Conservation (phyloP, 345 rosid species). For the Eucalyptus microcorys region DNA sequence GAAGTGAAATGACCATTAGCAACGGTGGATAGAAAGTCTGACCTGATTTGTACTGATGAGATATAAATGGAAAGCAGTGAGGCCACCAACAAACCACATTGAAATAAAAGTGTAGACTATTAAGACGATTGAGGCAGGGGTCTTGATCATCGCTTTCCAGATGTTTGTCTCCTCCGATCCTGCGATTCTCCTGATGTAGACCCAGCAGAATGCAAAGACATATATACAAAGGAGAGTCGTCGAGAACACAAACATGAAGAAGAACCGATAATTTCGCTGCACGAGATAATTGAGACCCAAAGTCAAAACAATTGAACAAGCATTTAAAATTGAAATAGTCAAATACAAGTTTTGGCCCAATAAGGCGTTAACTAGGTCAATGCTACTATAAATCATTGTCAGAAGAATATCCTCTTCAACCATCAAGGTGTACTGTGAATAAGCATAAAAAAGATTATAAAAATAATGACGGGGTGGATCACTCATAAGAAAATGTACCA, state of each 20-base stretch:
- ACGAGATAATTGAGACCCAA: neutral
- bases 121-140: constrained; percentile 81
- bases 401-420: neutral
- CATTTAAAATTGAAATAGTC: neutral
- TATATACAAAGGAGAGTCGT: constrained; percentile 81
- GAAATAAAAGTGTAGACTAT: constrained; percentile 81
- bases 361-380: neutral
- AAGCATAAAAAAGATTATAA: neutral
- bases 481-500: neutral
- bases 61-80: constrained; percentile 80
- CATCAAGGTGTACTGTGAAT: neutral
- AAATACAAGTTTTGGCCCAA: neutral
- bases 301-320: neutral
- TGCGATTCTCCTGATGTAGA: constrained; percentile 73
- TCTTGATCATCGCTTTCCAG: constrained; percentile 59
- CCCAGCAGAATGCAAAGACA: constrained; percentile 94
- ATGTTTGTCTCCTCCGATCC: constrained; percentile 43
- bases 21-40: neutral
- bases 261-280: constrained; percentile 98
- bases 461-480: neutral
- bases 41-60: constrained; percentile 98
- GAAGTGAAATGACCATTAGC: neutral
- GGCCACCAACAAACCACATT: constrained; percentile 99
- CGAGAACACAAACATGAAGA: constrained; percentile 89
- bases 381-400: neutral